Evolutionary conservation across 106 monocot genomes (phyloP), one percentile per base, ranked within the genome.

Genomic region (Dioscorea alata): DNA sequence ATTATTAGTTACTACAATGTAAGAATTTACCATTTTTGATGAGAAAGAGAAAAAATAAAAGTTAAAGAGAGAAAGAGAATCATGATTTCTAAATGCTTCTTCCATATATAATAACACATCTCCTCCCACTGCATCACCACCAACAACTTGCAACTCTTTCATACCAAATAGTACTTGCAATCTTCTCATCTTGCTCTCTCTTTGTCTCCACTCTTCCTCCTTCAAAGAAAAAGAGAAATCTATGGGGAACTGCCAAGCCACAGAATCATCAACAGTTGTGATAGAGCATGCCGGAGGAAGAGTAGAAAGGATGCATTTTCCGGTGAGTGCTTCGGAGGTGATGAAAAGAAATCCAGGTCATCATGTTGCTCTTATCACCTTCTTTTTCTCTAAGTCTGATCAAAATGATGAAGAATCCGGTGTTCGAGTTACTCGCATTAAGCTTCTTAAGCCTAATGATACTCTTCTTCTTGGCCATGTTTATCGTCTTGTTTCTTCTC

Each of bases 181-280:
- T 8, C 42, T 8, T 42, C 42, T 42, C 42, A 8, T 42, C 42
- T 42, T 42, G n/a, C 42, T 42, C 42, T 42, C 42, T 42, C 42
- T 42, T 10, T 42, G 9, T 42, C 42, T 42, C 42, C 10, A 42
- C 6, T 8, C 9, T 42, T 42, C 9, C 42, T 8, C 10, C 42
- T 42, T 8, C 48, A 54, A 57, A 33, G 56, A 67, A 42, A 16
- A 32, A 25, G 16, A 70, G 65, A 10, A 18, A 87, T 28, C 28
- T 28, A 28, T 87, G 87, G 87, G 87, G 33, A 87, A 87, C 35
- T 87, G 88, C 32, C 84, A 88, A 51, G 88, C 72, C 50, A 69
- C 73, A 18, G 88, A 88, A 42, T 78, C 73, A 35, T 81, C 84
- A 35, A 54, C 81, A 25, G 78, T 63, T 69, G 72, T 78, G 64